These are phyloP conservation scores for Leccinum obscurum DNA, from an alignment of 768 basidiomycete species.

Conservation along the genomic window DNA sequence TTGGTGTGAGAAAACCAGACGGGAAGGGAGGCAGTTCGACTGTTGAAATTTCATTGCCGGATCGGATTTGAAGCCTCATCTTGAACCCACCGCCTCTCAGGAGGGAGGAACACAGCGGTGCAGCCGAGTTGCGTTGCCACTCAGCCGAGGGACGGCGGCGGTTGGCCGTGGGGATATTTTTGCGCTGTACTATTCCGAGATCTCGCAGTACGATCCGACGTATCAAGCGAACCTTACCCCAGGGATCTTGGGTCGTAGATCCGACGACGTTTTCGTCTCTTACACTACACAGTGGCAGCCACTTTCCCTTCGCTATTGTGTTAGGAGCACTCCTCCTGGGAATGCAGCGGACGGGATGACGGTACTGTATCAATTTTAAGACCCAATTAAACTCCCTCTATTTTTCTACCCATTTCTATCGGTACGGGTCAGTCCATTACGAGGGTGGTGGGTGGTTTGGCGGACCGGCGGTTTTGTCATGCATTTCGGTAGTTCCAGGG, in stretches of 20 bases:
- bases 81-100: conserved; percentile 11
- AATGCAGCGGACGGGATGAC: background rate
- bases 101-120: background rate
- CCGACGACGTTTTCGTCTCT: conserved; percentile 11
- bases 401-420: conserved; percentile 13
- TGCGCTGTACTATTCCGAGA: conserved; percentile 16
- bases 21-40: background rate
- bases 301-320: background rate
- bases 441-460: conserved; percentile 13
- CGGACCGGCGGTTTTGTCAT: conserved; percentile 21
- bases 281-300: background rate
- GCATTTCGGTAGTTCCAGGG: conserved; percentile 11
- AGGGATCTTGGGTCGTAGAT: conserved; percentile 21
- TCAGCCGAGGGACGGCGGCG: conserved; percentile 14
- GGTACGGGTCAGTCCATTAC: conserved; percentile 20
- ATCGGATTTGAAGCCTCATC: background rate
- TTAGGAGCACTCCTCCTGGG: background rate
- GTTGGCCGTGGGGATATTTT: conserved; percentile 7
- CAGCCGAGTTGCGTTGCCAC: conserved; percentile 14
- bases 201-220: conserved; percentile 12
- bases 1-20: background rate
- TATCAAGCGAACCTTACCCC: conserved; percentile 10
- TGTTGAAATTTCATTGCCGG: background rate
- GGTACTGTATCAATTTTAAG: background rate
- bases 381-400: background rate